phyloP scores from a whole-genome alignment of 371 early-diverging fungal species.

The Apophysomyces elegans region DNA sequence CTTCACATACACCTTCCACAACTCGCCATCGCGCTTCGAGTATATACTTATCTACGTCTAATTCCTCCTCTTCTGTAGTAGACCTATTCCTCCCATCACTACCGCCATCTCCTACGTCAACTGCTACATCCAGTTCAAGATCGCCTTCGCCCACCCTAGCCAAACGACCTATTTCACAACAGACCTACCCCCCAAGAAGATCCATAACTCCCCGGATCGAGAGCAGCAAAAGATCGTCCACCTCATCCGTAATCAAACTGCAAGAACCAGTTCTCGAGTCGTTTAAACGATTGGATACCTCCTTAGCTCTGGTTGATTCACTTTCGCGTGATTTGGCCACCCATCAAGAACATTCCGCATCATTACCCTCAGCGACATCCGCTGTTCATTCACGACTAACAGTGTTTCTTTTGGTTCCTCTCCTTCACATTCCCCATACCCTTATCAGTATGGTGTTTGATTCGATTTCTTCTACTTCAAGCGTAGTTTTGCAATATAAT shows the following conservation, averaged over 20 bases:
- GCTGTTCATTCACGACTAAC: slow-evolving; percentile 18
- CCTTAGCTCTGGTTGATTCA: slow-evolving; percentile 51
- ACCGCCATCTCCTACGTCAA: slow-evolving; percentile 17
- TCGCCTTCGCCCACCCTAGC: slow-evolving; percentile 25
- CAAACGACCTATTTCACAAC: slow-evolving; percentile 19
- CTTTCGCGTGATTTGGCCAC: slow-evolving; percentile 49
- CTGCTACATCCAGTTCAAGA: slow-evolving; percentile 15
- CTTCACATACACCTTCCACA: slow-evolving; percentile 6
- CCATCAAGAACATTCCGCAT: slow-evolving; percentile 7
- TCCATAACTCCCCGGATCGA: slow-evolving; percentile 14
- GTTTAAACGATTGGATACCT: slow-evolving; percentile 42
- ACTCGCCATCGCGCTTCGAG: slow-evolving; percentile 5
- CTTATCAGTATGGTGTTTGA: slow-evolving; percentile 41
- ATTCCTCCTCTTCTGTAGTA: slow-evolving; percentile 16
- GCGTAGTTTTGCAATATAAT: neutral
- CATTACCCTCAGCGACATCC: neutral
- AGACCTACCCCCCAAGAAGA: slow-evolving; percentile 19
- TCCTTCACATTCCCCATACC: slow-evolving; percentile 45
- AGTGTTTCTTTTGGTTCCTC: slow-evolving; percentile 33
- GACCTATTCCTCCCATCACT: slow-evolving; percentile 14
- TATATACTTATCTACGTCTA: slow-evolving; percentile 18
- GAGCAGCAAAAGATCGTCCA: slow-evolving; percentile 14
- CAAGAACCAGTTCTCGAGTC: slow-evolving; percentile 42
- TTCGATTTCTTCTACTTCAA: slow-evolving; percentile 15
- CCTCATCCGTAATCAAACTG: slow-evolving; percentile 3